These are phyloP conservation scores for Kandelia obovata DNA, from an alignment of 345 rosid genomes.

Conservation along the genomic window DNA sequence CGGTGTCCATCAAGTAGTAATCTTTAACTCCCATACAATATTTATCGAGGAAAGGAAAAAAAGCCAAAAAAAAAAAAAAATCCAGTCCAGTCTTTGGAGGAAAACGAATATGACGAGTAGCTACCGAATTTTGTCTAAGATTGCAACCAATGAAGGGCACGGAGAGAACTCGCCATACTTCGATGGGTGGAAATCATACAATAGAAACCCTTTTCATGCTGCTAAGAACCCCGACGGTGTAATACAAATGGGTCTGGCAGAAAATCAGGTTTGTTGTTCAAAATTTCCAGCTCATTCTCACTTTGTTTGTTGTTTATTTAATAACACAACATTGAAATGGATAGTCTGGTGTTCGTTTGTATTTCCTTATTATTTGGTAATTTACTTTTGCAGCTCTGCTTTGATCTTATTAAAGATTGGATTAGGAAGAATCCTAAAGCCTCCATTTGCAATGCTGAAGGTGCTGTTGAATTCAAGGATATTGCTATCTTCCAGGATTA, in stretches of 20 bases:
- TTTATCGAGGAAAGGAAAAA: background rate
- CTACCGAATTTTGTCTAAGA: constrained; percentile 41
- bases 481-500: constrained; percentile 82
- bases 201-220: constrained; percentile 60
- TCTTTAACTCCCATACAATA: background rate
- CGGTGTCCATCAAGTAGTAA: background rate
- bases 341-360: background rate
- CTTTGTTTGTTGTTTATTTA: background rate
- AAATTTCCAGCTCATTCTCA: background rate
- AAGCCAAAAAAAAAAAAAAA: no score
- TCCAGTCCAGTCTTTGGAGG: background rate
- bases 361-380: background rate
- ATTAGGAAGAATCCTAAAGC: constrained; percentile 55
- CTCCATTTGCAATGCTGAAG: constrained; percentile 72
- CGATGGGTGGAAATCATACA: constrained; percentile 84
- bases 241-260: constrained; percentile 90
- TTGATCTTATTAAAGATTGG: constrained; percentile 63
- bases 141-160: constrained; percentile 55
- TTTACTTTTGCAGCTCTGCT: constrained; percentile 48
- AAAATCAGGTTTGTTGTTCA: constrained; percentile 59
- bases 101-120: constrained; percentile 9
- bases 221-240: constrained; percentile 54
- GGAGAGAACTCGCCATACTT: constrained; percentile 81
- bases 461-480: constrained; percentile 50
- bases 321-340: background rate